Conservation (phyloP, 352 stramenopile species). For the Phytopythium vexans region DNA sequence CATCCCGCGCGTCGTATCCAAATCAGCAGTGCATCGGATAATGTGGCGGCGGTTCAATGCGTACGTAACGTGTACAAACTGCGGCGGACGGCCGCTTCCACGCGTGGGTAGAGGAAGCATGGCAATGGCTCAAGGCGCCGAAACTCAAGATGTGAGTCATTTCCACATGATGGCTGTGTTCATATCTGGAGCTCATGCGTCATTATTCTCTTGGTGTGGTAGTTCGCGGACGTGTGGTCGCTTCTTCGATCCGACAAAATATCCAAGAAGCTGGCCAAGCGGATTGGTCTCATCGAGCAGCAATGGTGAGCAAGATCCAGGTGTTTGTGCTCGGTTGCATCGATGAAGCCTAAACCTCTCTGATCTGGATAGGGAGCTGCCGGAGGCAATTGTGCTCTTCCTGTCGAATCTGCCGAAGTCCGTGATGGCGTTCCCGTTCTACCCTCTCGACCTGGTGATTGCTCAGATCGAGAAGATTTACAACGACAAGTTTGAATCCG, state of each 20-base stretch:
- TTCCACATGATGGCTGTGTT: not conserved
- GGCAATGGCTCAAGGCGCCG: not conserved
- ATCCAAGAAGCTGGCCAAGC: slow-evolving; percentile 41
- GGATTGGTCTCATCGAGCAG: slow-evolving; percentile 38
- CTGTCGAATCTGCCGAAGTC: slow-evolving; percentile 73
- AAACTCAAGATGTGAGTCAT: slow-evolving; percentile 15
- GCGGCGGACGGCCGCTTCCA: slow-evolving; percentile 41
- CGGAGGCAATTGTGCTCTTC: slow-evolving; percentile 45
- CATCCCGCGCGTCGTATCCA: slow-evolving; percentile 59
- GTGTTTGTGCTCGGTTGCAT: not conserved
- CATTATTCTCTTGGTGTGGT: not conserved
- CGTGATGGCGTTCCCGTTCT: slow-evolving; percentile 68
- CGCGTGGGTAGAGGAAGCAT: slow-evolving; percentile 1
- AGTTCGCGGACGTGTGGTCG: slow-evolving; percentile 71
- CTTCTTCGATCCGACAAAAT: slow-evolving; percentile 37
- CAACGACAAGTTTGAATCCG: slow-evolving; percentile 68
- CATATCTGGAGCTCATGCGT: not conserved
- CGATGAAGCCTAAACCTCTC: not conserved
- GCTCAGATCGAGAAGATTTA: slow-evolving; percentile 70
- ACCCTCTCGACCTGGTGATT: slow-evolving; percentile 44
- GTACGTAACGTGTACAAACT: slow-evolving; percentile 71
- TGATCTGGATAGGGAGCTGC: slow-evolving; percentile 34
- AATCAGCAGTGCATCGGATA: slow-evolving; percentile 33
- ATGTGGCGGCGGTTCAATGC: slow-evolving; percentile 71
- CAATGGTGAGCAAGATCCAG: slow-evolving; percentile 29